Conservation (phyloP, 495 filamentous ascomycete species). For the Arthonia radiata region DNA sequence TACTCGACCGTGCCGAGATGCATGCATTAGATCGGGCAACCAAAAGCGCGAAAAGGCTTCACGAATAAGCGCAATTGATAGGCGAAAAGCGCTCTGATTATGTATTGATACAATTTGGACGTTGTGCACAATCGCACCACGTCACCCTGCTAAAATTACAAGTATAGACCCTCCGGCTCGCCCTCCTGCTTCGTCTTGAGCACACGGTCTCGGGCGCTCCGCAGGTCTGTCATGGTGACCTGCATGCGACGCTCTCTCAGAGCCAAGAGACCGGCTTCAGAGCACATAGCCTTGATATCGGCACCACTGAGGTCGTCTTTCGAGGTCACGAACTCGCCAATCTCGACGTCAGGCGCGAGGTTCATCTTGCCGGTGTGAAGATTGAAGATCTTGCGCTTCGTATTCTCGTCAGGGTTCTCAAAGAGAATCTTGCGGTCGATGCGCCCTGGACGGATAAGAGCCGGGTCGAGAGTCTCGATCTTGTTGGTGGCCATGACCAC, state of each 20-base stretch:
- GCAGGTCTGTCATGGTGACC: conserved; percentile 97
- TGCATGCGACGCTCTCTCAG: conserved; percentile 89
- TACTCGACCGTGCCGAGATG: too few relatives aligned
- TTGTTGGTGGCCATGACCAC: conserved; percentile 99
- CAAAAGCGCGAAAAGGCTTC: too few relatives aligned
- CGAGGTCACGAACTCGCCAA: conserved; percentile 95
- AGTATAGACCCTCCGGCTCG: conserved; percentile 92
- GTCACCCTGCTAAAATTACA: conserved; percentile 36
- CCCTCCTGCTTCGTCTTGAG: conserved; percentile 98
- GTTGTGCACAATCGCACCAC: too few relatives aligned
- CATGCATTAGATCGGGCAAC: too few relatives aligned
- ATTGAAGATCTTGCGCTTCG: conserved; percentile 98
- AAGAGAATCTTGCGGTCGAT: conserved; percentile 99
- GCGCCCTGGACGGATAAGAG: conserved; percentile 86
- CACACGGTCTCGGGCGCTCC: conserved; percentile 74
- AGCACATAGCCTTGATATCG: conserved; percentile 97
- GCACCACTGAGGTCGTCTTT: conserved; percentile 96
- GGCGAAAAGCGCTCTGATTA: too few relatives aligned
- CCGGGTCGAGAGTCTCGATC: conserved; percentile 92
- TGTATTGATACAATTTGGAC: too few relatives aligned
- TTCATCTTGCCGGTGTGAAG: conserved; percentile 99
- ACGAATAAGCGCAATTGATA: too few relatives aligned
- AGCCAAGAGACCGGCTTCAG: conserved; percentile 87
- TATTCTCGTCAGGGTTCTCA: conserved; percentile 96
- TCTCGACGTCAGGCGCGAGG: conserved; percentile 75